These are phyloP conservation scores for Alternaria alternata DNA, from an alignment of 2,329 filamentous ascomycete species.

Conservation along the genomic window DNA sequence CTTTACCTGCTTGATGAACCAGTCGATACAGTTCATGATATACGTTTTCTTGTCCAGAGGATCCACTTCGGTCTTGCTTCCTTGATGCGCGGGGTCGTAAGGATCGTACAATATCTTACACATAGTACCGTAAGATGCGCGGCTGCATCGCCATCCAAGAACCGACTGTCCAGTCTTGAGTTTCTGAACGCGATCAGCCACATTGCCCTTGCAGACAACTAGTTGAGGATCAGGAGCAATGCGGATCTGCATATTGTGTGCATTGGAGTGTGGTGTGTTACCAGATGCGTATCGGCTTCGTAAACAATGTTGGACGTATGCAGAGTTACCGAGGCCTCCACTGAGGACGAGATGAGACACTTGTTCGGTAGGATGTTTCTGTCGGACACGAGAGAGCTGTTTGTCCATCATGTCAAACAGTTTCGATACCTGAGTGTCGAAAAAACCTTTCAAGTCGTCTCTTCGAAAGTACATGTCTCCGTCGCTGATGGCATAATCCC, in stretches of 20 bases:
- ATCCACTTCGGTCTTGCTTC: constrained; percentile 33
- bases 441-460: constrained; percentile 30
- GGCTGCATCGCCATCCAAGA: constrained; percentile 50
- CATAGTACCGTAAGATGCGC: constrained; percentile 47
- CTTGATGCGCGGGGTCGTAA: constrained; percentile 37
- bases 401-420: constrained; percentile 45
- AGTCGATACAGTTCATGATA: constrained; percentile 46
- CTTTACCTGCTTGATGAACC: constrained; percentile 44
- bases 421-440: constrained; percentile 30
- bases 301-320: constrained; percentile 51
- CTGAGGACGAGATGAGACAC: constrained; percentile 52
- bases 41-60: constrained; percentile 46
- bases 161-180: constrained; percentile 55
- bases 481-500: constrained; percentile 24
- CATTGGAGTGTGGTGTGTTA: constrained; percentile 24
- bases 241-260: constrained; percentile 35
- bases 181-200: constrained; percentile 55
- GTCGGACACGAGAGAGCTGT: constrained; percentile 37
- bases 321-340: constrained; percentile 54
- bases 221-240: constrained; percentile 61
- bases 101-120: constrained; percentile 49
- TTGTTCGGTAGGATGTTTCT: constrained; percentile 36
- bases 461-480: constrained; percentile 30
- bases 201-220: constrained; percentile 63
- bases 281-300: constrained; percentile 42